Base-by-base conservation (phyloP, 2,329 filamentous ascomycete species). In the Triangularia verruculosa region DNA sequence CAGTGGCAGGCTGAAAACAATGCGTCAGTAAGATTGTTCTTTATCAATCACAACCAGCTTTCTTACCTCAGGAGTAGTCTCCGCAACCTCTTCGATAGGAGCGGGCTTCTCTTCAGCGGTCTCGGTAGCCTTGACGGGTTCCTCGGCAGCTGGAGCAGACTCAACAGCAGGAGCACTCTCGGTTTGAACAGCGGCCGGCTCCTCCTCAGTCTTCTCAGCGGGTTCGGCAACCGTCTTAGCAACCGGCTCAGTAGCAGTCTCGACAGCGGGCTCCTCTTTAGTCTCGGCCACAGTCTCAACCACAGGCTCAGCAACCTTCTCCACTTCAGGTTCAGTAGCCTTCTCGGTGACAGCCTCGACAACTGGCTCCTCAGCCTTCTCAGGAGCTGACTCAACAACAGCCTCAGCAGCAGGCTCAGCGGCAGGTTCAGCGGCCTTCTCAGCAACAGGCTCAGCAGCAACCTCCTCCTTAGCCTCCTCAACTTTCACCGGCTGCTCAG, bases 1-100 rank as follows among this genome's bases (percentile, higher is more conserved):
- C 51, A 7, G 51, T 15, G 20, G 22, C 30, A 39, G 47, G 27
- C 61, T 80, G 76, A 0, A 76, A 4, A 81, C 8, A 12, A 32
- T 32, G 11, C 81, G 65, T 78, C 77, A 0, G 78, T 79, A 12
- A 77, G 82, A 53, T 78, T 76, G 27, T 27, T 58, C 15, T 43
- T 27, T 4, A 15, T 54, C 39, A 4, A 27, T 39, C 8, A 24
- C 34, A 15, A 57, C 9, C 13, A 17, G 13, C 25, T 34, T 60
- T 32, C 15, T 32, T 12, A 32, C 30, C 17, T 27, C 57, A 30
- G 39, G 57, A 53, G 43, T 61, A 22, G 39, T 52, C 25, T 51
- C 57, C 28, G 61, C 43, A 4, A 34, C 51, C 22, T 57, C 57
- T 12, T 32, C 61, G 34, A 27, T 9, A 22, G 56, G 17, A 52